Conservation (phyloP, 2,329 filamentous ascomycete species). For the Arthroderma sp. region DNA sequence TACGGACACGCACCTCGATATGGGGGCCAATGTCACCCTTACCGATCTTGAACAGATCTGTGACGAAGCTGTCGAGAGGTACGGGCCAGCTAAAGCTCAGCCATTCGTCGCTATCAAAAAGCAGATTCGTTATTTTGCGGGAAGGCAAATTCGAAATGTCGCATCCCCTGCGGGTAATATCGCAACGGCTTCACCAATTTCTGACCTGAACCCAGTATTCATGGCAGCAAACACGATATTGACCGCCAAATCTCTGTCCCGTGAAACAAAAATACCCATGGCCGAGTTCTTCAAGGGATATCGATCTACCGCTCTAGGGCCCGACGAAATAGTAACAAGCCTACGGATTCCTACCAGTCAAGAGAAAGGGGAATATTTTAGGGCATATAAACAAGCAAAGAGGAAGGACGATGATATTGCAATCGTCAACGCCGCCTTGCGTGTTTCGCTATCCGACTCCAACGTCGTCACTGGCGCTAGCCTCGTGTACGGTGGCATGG, state of each 20-base stretch:
- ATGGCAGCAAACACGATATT: slow-evolving; percentile 74
- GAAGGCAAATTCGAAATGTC: slow-evolving; percentile 92
- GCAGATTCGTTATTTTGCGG: slow-evolving; percentile 88
- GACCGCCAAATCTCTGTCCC: slow-evolving; percentile 60
- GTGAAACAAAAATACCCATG: slow-evolving; percentile 81
- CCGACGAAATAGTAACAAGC: slow-evolving; percentile 71
- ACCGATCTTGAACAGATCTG: slow-evolving; percentile 85
- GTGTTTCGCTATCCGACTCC: slow-evolving; percentile 55
- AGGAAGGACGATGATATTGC: slow-evolving; percentile 97
- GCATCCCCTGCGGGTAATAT: slow-evolving; percentile 91
- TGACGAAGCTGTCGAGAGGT: slow-evolving; percentile 63
- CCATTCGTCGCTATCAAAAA: slow-evolving; percentile 86
- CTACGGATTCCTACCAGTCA: slow-evolving; percentile 71
- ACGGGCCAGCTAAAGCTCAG: slow-evolving; percentile 57
- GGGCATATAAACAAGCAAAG: slow-evolving; percentile 92
- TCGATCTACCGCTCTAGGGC: slow-evolving; percentile 64
- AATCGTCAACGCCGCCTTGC: slow-evolving; percentile 80
- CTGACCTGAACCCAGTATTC: slow-evolving; percentile 87
- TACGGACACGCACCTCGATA: slow-evolving; percentile 68
- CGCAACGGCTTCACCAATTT: slow-evolving; percentile 89
- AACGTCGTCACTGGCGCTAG: slow-evolving; percentile 61
- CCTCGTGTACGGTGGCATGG: slow-evolving; percentile 91
- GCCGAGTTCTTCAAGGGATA: slow-evolving; percentile 86
- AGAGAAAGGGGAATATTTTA: slow-evolving; percentile 67
- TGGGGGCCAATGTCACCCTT: slow-evolving; percentile 83